Evolutionary conservation across 768 basidiomycete genomes (phyloP).

Genomic region (Boletus speciosus): DNA sequence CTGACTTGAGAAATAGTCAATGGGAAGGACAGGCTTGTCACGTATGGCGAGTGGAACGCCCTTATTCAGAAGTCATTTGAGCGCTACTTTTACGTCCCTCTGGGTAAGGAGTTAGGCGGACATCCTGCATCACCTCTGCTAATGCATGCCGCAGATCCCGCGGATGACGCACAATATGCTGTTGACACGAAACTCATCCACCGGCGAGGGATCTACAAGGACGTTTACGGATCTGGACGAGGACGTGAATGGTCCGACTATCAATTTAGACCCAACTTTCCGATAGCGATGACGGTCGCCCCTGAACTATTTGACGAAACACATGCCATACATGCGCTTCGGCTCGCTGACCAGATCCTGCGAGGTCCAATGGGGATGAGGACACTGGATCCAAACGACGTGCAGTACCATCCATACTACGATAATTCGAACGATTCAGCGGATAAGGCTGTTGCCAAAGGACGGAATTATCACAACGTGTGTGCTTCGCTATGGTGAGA

Average conservation of each 20-base stretch:
- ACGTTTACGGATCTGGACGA: slow-evolving; percentile 85
- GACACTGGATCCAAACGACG: slow-evolving; percentile 84
- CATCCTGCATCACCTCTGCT: background rate
- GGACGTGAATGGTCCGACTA: slow-evolving; percentile 97
- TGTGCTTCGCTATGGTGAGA: slow-evolving; percentile 16
- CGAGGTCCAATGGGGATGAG: slow-evolving; percentile 94
- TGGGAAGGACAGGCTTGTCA: slow-evolving; percentile 64
- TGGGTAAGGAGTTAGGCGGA: slow-evolving; percentile 41
- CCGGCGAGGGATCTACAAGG: slow-evolving; percentile 96
- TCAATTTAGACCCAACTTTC: slow-evolving; percentile 90
- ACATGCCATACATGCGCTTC: slow-evolving; percentile 76
- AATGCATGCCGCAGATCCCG: slow-evolving; percentile 48
- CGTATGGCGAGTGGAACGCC: slow-evolving; percentile 87
- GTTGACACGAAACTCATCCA: slow-evolving; percentile 71
- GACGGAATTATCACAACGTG: slow-evolving; percentile 92
- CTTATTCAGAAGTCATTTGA: slow-evolving; percentile 88
- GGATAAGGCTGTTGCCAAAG: slow-evolving; percentile 86
- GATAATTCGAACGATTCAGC: slow-evolving; percentile 90
- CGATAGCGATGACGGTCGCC: slow-evolving; percentile 95
- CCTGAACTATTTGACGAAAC: slow-evolving; percentile 86
- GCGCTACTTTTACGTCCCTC: slow-evolving; percentile 84
- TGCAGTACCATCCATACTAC: slow-evolving; percentile 87
- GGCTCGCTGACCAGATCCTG: slow-evolving; percentile 75
- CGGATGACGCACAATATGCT: slow-evolving; percentile 67
- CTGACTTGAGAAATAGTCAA: slow-evolving; percentile 47